Evolutionary conservation across 2,329 filamentous ascomycete genomes (phyloP).

Genomic region (Apiospora pterosperma): DNA sequence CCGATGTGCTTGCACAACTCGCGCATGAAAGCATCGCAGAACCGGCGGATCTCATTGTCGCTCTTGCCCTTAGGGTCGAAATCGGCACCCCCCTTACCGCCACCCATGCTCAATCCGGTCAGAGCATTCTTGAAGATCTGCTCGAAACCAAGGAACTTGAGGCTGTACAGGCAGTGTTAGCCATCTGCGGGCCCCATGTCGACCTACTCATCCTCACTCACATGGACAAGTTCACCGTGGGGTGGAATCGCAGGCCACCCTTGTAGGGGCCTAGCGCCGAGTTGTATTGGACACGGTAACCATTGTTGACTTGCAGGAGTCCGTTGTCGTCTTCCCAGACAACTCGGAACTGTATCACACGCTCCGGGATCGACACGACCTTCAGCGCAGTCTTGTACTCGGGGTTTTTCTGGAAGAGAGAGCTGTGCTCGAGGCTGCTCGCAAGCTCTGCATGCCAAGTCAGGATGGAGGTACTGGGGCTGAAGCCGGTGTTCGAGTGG

Average conservation of each 20-base stretch:
- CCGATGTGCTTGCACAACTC: slow-evolving; percentile 96
- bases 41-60: slow-evolving; percentile 94
- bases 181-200: no score
- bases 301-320: slow-evolving; percentile 86
- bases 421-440: slow-evolving; percentile 90
- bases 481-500: slow-evolving; percentile 15
- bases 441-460: slow-evolving; percentile 66
- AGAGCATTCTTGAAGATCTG: slow-evolving; percentile 99
- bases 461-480: not conserved
- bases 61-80: slow-evolving; percentile 99
- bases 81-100: slow-evolving; percentile 96
- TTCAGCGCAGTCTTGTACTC: slow-evolving; percentile 90
- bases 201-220: slow-evolving; percentile 22
- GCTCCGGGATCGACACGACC: slow-evolving; percentile 88
- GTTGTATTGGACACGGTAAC: slow-evolving; percentile 98
- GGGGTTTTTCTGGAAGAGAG: slow-evolving; percentile 89
- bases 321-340: slow-evolving; percentile 95
- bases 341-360: slow-evolving; percentile 94
- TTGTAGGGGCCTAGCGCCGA: slow-evolving; percentile 96
- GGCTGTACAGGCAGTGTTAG: slow-evolving; percentile 29
- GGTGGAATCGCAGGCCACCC: slow-evolving; percentile 93
- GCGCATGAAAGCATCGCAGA: slow-evolving; percentile 95
- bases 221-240: slow-evolving; percentile 74
- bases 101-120: slow-evolving; percentile 92
- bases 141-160: slow-evolving; percentile 99